phyloP scores from a whole-genome alignment of 1,139 yeast genomes.

The Magnusiomyces ingens region DNA sequence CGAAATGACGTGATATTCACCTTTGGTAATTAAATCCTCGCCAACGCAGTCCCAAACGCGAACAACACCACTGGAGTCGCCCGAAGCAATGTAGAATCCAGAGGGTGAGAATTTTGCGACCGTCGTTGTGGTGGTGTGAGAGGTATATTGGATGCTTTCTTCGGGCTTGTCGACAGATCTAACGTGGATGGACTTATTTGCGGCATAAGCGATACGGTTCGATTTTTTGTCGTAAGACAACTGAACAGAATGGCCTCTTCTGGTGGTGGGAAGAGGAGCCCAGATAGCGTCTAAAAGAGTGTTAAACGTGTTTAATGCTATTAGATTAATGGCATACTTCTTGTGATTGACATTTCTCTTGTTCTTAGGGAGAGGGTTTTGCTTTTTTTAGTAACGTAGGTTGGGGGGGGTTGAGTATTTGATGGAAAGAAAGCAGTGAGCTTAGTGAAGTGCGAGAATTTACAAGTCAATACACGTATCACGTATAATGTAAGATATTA shows the following conservation, averaged over 20 bases:
- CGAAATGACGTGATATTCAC: conserved; percentile 73
- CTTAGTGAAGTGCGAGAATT: no score
- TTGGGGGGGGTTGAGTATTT: no score
- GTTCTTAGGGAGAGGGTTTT: no score
- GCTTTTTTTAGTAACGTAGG: no score
- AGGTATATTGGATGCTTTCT: conserved; percentile 54
- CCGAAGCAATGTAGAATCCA: conserved; percentile 86
- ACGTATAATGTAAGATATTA: no score
- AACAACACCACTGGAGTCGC: conserved; percentile 82
- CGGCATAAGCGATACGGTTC: conserved; percentile 67
- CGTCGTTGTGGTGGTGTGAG: conserved; percentile 64
- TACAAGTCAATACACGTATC: no score
- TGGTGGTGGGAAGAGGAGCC: conserved; percentile 77
- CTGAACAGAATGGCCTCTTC: conserved; percentile 62
- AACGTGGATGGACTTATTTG: conserved; percentile 73
- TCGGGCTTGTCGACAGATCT: conserved; percentile 55
- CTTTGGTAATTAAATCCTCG: conserved; percentile 60
- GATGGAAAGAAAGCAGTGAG: no score
- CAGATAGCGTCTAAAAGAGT: conserved; percentile 23
- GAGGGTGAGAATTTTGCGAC: conserved; percentile 85
- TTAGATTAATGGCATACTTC: not conserved
- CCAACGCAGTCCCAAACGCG: conserved; percentile 77
- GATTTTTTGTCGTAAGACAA: conserved; percentile 64
- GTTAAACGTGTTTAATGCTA: no score
- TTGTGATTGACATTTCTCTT: not conserved